Base-by-base conservation (phyloP, 331 rosid species). In the Ulmus americana region DNA sequence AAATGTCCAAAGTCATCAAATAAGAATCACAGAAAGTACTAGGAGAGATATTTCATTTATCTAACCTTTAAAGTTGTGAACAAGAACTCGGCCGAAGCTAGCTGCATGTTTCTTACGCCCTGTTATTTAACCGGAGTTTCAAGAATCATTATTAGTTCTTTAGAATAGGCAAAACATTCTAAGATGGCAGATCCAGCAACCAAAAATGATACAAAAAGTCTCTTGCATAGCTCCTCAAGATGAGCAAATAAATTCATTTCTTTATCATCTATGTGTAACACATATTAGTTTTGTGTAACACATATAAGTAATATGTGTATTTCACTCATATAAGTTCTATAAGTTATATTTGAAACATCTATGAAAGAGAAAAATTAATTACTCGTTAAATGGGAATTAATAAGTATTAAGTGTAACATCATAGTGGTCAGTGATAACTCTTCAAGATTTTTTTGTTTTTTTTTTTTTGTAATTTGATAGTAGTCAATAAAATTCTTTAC, bases 31-130 rank as follows among this genome's bases (percentile, higher is more conserved):
- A 13, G 7, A 1, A 8, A 59, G 56, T 1, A 18, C 0, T 1
- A 3, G 13, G 38, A 65, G 8, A 7, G 39, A 53, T 8, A 70
- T 55, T 20, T 55, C 1, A 46, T 45, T 22, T 46, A 51, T 69
- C 62, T 48, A 54, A 88, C 96, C 96, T 92, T 88, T 61, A 92
- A 45, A 39, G 94, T 81, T 40, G 97, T 88, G 65, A 92, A 92
- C 94, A 92, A 92, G 60, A 92, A 92, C 79, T 92, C 96, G 12
- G 95, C 97, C 6, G 96, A 95, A 71, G 85, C 97, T 28, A 92
- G 88, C 84, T 92, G 97, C 77, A 92, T 86, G 70, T 88, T 88
- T 52, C 86, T 74, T 41, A 88, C 97, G 68, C 97, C 97, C 75
- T 88, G 88, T 22, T 56, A 57, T 78, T 88, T 83, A 52, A 92